A percentile compares a stretch with the other conserved stretches of the same genome.
phyloP scores from a whole-genome alignment of 2,329 filamentous ascomycete genomes.

The Nemania serpens region DNA sequence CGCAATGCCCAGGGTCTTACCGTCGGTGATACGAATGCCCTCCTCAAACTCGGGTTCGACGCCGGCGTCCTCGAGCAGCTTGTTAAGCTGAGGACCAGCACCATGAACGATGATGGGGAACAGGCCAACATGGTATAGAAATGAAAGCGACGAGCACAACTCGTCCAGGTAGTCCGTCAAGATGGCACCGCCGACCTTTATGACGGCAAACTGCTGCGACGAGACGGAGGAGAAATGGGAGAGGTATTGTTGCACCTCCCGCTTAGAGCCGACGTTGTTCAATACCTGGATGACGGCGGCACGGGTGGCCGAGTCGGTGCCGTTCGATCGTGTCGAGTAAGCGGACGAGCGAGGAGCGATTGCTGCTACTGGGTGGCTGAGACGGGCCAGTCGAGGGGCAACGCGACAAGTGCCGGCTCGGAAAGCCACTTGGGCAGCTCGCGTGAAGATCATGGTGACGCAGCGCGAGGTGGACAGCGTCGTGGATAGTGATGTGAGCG shows the following conservation, averaged over 20 bases:
- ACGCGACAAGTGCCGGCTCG: constrained; percentile 41
- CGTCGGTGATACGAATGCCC: constrained; percentile 93
- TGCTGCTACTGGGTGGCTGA: constrained; percentile 18
- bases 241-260: constrained; percentile 96
- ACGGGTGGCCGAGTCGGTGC: constrained; percentile 64
- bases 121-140: constrained; percentile 91
- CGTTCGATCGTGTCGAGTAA: constrained; percentile 41
- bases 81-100: constrained; percentile 92
- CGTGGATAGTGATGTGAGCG: too few species aligned
- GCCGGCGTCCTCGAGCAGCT: constrained; percentile 83
- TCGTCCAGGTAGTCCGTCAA: constrained; percentile 93
- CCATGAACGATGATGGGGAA: constrained; percentile 97
- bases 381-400: constrained; percentile 23
- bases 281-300: constrained; percentile 87
- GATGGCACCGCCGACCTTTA: constrained; percentile 97
- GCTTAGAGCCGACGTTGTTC: constrained; percentile 94
- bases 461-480: neutral
- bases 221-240: constrained; percentile 97
- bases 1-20: constrained; percentile 89
- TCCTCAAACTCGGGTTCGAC: constrained; percentile 96
- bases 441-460: constrained; percentile 35
- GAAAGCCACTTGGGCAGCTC: constrained; percentile 38
- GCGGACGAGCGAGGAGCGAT: constrained; percentile 42
- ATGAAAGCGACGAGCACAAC: constrained; percentile 84
- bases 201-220: constrained; percentile 95